Evolutionary conservation across 768 basidiomycete species (phyloP).

Genomic region (Thelephora ganbajun): DNA sequence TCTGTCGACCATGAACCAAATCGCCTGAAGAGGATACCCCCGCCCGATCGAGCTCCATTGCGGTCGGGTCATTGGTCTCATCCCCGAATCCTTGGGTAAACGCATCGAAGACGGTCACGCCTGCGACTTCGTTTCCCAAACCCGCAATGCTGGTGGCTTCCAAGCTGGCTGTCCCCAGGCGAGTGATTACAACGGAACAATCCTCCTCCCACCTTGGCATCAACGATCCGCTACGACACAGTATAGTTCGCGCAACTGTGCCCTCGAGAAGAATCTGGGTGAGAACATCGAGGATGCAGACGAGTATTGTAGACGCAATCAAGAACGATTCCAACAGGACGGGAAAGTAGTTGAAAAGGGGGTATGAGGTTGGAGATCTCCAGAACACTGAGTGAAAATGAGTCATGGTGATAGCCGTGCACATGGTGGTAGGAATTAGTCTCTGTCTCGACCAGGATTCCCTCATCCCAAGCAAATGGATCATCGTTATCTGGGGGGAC

Average conservation of each 20-base stretch:
- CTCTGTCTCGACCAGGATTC: conserved; percentile 51
- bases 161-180: conserved; percentile 61
- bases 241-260: conserved; percentile 40
- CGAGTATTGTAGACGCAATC: conserved; percentile 39
- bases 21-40: conserved; percentile 27
- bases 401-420: conserved; percentile 40
- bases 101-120: conserved; percentile 20
- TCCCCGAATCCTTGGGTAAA: neutral
- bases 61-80: conserved; percentile 8
- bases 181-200: conserved; percentile 55
- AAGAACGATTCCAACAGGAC: conserved; percentile 59
- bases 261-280: conserved; percentile 57
- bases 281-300: conserved; percentile 44
- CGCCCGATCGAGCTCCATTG: conserved; percentile 25
- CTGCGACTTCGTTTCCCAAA: conserved; percentile 60
- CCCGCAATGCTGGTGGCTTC: conserved; percentile 63
- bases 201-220: conserved; percentile 54
- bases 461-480: conserved; percentile 53
- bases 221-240: conserved; percentile 29
- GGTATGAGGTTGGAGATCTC: conserved; percentile 35
- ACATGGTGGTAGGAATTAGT: conserved; percentile 54
- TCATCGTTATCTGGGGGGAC: conserved; percentile 34
- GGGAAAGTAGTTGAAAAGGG: conserved; percentile 61
- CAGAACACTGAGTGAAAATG: conserved; percentile 59
- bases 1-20: conserved; percentile 16